Evolutionary conservation across 108 stramenopile genomes (phyloP).

Genomic region (Cyclotella sp.): DNA sequence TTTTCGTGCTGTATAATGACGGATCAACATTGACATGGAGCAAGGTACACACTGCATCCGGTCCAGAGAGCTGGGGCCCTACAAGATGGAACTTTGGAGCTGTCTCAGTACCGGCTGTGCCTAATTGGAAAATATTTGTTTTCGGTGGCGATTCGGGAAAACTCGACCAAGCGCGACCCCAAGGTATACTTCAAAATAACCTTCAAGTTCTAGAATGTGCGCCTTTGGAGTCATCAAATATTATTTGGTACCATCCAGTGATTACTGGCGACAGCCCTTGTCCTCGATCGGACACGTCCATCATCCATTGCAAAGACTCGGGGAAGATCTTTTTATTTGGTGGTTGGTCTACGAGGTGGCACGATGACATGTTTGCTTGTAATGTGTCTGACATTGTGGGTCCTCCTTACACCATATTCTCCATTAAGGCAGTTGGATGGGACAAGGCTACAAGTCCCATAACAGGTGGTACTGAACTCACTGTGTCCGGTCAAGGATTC

Average conservation of each 20-base stretch:
- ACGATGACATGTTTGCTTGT: constrained; percentile 65
- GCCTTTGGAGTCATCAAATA: neutral
- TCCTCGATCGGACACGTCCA: constrained; percentile 69
- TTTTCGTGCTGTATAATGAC: constrained; percentile 66
- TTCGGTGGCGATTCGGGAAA: constrained; percentile 86
- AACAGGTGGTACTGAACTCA: constrained; percentile 64
- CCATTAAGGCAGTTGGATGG: constrained; percentile 34
- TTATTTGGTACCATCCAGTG: constrained; percentile 51
- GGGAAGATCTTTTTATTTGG: constrained; percentile 74
- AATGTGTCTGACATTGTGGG: constrained; percentile 77
- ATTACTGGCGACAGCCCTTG: constrained; percentile 55
- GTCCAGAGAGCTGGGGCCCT: constrained; percentile 62
- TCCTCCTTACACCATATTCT: constrained; percentile 74
- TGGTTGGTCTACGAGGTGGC: constrained; percentile 84
- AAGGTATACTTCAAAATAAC: constrained; percentile 65
- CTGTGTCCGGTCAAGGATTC: constrained; percentile 71
- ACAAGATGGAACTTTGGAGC: constrained; percentile 80
- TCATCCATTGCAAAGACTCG: constrained; percentile 57
- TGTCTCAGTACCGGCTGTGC: constrained; percentile 76
- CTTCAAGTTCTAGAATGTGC: constrained; percentile 69
- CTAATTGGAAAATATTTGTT: constrained; percentile 84
- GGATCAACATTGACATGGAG: constrained; percentile 57
- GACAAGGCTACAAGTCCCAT: constrained; percentile 64
- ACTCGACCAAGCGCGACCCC: constrained; percentile 49
- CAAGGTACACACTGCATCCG: constrained; percentile 37